These are phyloP conservation scores for Chenopodium album DNA, from an alignment of 148 eudicot species.

Conservation along the genomic window DNA sequence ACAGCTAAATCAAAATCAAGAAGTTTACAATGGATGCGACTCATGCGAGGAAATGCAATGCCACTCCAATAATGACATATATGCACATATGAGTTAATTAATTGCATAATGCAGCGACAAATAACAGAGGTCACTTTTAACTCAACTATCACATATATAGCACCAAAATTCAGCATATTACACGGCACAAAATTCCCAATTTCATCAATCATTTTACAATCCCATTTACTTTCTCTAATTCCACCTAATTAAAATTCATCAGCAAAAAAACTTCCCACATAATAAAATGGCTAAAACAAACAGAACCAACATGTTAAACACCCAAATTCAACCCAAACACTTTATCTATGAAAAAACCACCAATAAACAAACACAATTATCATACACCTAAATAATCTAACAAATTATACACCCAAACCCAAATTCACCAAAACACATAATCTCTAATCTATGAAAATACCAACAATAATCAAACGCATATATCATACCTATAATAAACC, in stretches of 20 bases:
- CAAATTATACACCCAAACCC: not conserved
- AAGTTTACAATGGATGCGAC: not conserved
- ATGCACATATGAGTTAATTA: not conserved
- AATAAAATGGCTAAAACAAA: not conserved
- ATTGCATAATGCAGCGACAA: slow-evolving; percentile 11
- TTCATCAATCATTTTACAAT: not conserved
- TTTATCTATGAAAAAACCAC: too few relatives aligned
- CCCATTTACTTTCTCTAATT: not conserved
- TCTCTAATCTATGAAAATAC: not conserved
- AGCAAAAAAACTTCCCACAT: not conserved
- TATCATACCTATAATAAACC: not conserved
- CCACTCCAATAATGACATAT: not conserved
- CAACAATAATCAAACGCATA: too few relatives aligned
- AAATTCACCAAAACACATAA: too few relatives aligned
- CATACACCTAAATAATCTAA: not conserved
- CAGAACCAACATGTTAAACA: not conserved
- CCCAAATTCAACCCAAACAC: too few relatives aligned
- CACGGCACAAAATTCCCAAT: not conserved
- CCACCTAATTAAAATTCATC: not conserved
- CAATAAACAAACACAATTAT: not conserved
- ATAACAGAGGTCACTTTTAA: not conserved
- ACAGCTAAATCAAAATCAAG: slow-evolving; percentile 39
- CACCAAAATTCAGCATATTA: slow-evolving; percentile 13
- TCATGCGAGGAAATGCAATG: not conserved
- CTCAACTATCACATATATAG: not conserved